These are phyloP conservation scores for Fusarium tuaranense DNA, from an alignment of 2,329 filamentous ascomycete genomes.

Conservation along the genomic window DNA sequence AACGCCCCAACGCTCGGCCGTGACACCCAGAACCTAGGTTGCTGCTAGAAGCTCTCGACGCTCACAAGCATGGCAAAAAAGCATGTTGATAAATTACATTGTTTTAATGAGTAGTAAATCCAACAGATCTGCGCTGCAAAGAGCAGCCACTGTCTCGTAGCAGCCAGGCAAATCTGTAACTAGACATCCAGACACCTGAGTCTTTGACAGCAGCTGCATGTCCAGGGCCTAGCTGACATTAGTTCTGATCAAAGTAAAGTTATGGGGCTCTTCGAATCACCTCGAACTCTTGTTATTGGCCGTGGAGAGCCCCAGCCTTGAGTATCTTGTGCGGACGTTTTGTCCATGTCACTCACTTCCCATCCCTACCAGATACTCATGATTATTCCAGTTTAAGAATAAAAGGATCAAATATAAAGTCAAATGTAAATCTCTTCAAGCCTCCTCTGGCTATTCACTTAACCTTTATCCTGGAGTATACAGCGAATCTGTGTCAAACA, in stretches of 20 bases:
- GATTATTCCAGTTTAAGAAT: not conserved
- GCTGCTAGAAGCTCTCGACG: not conserved
- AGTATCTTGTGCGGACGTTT: no score
- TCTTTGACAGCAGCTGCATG: not conserved
- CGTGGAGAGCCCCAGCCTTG: no score
- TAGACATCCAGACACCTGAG: not conserved
- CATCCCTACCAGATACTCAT: not conserved
- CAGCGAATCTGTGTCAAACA: not conserved
- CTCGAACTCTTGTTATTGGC: no score
- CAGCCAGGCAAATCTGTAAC: not conserved
- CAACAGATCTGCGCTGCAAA: not conserved
- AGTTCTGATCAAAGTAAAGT: no score
- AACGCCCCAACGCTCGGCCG: not conserved
- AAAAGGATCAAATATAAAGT: not conserved
- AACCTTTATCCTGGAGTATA: not conserved
- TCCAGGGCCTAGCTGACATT: no score
- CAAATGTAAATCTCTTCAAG: not conserved
- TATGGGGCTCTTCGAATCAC: no score
- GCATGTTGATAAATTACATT: not conserved
- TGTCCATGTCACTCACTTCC: not conserved
- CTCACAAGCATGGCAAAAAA: rapidly evolving
- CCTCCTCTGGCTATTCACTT: not conserved
- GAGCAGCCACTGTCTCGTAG: no score
- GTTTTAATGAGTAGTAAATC: no score
- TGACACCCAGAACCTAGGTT: no score